Base-by-base conservation (phyloP, 495 filamentous ascomycete genomes). In the Bacidia rubella region DNA sequence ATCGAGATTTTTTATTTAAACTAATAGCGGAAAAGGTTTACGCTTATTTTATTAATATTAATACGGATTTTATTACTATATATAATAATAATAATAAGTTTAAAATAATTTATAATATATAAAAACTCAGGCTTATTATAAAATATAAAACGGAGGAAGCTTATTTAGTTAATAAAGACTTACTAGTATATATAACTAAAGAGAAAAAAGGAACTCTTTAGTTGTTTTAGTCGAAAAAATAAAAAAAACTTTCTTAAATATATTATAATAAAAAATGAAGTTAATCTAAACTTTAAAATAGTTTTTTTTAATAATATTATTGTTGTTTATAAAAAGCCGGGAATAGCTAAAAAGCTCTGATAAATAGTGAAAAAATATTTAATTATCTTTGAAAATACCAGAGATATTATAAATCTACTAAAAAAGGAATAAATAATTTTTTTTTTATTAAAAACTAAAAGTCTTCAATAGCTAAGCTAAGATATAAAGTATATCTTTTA, bases 301-400 rank as follows among this genome's bases (percentile, higher is more conserved):
- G 32, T 39, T 44, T 44, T 44, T 9, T 9, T 20, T 44, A 44
- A 44, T 44, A 44, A 44, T 9, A 44, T 44, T 44, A 44, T 44
- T 9, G 10, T 44, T 9, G 17, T 44, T 9, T 44, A 44, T 22
- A 44, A 20, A 44, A 5, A 9, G 19, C 12, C 19, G 19, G 21
- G 26, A 46, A 44, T 12, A 0, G 22, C 41, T n/a, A 20, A 27
- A 15, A 2, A 42, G 1, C 11, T 32, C 21, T 46, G 20, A 47
- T 1, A 20, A 32, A 19, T 32, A 29, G 25, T 27, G 47, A 54
- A 43, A 20, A 38, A 10, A 23, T 12, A 24, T 47, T n/a, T 12
- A 27, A 22, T 9, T 27, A 32, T 32, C 10, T 47, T 20, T 7
- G 15, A 48, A 5, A 48, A 26, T 47, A 53, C 20, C 32, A 1